A percentile compares a stretch with the other conserved stretches of the same genome.
Conservation (phyloP, 306 rosid species). For the Alnus glutinosa region DNA sequence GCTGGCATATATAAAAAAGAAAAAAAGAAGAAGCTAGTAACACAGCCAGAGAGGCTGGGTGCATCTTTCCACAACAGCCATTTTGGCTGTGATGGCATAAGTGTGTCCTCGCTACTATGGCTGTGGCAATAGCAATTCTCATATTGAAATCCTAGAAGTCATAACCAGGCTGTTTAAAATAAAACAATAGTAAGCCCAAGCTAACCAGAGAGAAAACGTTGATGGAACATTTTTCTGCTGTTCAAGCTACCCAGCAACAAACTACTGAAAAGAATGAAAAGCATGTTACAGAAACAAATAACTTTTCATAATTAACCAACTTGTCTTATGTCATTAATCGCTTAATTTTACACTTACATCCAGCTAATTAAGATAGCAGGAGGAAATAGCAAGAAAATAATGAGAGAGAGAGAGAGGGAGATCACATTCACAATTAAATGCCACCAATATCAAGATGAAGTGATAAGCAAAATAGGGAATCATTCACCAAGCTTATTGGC, state of each 20-base stretch:
- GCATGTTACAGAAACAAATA: neutral
- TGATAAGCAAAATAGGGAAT: neutral
- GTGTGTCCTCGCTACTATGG: neutral
- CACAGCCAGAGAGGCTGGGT: neutral
- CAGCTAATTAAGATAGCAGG: neutral
- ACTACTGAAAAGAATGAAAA: constrained; percentile 9
- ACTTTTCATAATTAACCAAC: neutral
- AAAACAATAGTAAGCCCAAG: too few relatives aligned
- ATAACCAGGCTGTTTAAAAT: too few relatives aligned
- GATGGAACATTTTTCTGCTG: neutral
- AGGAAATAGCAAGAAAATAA: neutral
- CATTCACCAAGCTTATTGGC: neutral
- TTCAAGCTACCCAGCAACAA: neutral
- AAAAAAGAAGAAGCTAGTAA: neutral
- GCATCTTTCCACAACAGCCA: neutral
- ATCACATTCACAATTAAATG: neutral
- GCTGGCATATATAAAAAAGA: neutral
- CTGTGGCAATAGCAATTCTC: neutral
- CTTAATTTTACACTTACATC: neutral
- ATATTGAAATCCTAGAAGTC: neutral
- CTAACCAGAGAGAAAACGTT: too few relatives aligned
- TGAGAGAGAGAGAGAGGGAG: neutral
- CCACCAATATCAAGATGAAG: neutral
- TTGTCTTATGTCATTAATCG: neutral
- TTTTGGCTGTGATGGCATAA: neutral